Base-by-base conservation (phyloP, 805 yeast species). In the Candida qinlingensis region DNA sequence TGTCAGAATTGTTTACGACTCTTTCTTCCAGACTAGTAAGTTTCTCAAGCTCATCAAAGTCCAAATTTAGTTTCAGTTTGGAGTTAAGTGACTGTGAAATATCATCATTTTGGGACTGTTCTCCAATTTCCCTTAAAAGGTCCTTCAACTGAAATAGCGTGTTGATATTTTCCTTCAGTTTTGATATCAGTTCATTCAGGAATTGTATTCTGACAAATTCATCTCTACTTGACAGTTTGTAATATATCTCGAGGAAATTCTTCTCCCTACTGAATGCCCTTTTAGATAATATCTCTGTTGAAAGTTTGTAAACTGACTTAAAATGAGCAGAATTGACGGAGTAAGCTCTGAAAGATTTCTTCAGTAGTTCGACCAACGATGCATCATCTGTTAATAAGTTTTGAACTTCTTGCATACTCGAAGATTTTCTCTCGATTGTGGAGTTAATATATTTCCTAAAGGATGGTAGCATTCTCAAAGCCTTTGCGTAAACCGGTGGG, bases 391-490 rank as follows among this genome's bases (percentile, higher is more conserved):
- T 33, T 34, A 64, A 44, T 4, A 64, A 42, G 3, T 10, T 28
- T 13, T 42, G 19, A 7, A 59, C 52, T 41, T 50, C 41, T 5
- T 45, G n/a, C 1, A 35, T 5, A 37, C 41, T n/a, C 41, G 37
- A 42, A 10, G 46, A 43, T 11, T 44, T 26, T 37, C 51, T 43
- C 36, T 51, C 52, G 29, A 49, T 31, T 5, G 53, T 25, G 2
- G 28, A 36, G 33, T 58, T 60, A 6, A 68, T 50, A 42, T 56
- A 54, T 25, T 47, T 41, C 40, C 49, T 55, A 49, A 71, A 71
- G 0, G 76, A 70, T 0, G 71, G 70, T 33, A 71, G 53, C 55
- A 60, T 56, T 37, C 72, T 58, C 2, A 70, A 45, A 2, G 69
- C 64, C 4, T 44, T 40, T 11, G 48, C 42, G 41, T 68, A 57